phyloP scores from a whole-genome alignment of 257 asterid species.

The Solanum corneliomulleri region DNA sequence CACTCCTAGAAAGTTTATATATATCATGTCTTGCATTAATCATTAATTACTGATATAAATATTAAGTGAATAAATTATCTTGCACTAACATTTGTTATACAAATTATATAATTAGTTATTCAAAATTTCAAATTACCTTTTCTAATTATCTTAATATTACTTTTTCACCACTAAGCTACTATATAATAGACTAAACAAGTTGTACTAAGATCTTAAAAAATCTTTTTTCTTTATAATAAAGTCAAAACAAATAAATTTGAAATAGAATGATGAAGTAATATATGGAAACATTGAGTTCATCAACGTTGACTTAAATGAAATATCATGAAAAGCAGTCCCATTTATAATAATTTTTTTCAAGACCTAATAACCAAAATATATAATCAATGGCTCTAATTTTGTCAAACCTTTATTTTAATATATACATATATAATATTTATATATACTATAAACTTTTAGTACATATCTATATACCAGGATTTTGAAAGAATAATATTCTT shows the following conservation, averaged over 20 bases:
- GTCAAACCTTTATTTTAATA: slow-evolving; percentile 23
- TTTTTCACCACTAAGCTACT: neutral
- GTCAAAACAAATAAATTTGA: neutral
- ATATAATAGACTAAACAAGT: neutral
- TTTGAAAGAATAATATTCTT: neutral
- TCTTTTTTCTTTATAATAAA: neutral
- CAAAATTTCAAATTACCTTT: neutral
- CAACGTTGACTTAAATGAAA: neutral
- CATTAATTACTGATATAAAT: too few relatives aligned
- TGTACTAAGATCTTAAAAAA: neutral
- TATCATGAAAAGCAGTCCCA: slow-evolving; percentile 10
- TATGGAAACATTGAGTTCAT: neutral
- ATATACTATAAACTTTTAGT: slow-evolving; percentile 2
- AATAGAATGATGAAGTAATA: neutral
- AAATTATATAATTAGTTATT: neutral
- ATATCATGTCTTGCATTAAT: too few relatives aligned
- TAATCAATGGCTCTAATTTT: neutral
- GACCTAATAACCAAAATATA: slow-evolving; percentile 1
- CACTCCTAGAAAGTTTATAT: too few relatives aligned
- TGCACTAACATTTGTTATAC: too few relatives aligned
- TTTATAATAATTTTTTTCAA: slow-evolving; percentile 4
- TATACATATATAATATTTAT: neutral
- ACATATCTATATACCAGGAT: neutral
- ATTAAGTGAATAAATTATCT: too few relatives aligned
- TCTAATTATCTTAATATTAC: neutral